A percentile compares a stretch with the other conserved stretches of the same genome.
Conservation (phyloP, 2,329 filamentous ascomycete species). For the Nothophaeocryptopus gaeumannii region DNA sequence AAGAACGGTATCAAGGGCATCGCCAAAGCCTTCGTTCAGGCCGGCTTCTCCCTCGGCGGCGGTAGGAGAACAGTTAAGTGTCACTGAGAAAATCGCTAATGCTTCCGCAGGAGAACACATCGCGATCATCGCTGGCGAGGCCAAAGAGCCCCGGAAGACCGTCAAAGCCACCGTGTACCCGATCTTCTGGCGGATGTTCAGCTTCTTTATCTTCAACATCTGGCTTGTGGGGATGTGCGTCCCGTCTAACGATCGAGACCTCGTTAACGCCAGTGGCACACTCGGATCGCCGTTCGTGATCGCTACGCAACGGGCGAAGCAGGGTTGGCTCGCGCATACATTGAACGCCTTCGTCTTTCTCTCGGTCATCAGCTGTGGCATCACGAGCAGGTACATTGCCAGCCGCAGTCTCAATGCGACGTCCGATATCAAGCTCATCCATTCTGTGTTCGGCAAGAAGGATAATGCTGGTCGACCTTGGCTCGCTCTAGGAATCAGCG, state of each 20-base stretch:
- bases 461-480: conserved; percentile 32
- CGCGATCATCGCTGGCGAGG: conserved; percentile 36
- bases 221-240: conserved; percentile 39
- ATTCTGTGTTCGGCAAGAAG: conserved; percentile 25
- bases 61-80: background rate
- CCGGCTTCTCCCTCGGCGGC: conserved; percentile 34
- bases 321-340: conserved; percentile 32
- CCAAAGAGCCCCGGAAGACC: conserved; percentile 31
- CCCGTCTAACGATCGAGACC: conserved; percentile 30
- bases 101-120: conserved; percentile 19
- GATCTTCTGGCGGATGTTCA: conserved; percentile 35
- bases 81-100: background rate
- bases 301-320: conserved; percentile 29
- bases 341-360: conserved; percentile 39
- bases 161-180: conserved; percentile 34
- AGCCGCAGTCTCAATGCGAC: conserved; percentile 36
- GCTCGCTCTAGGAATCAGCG: conserved; percentile 31
- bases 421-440: conserved; percentile 31
- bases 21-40: conserved; percentile 37
- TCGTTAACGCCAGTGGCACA: conserved; percentile 32
- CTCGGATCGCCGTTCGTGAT: conserved; percentile 36
- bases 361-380: conserved; percentile 36
- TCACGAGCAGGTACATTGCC: conserved; percentile 37
- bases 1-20: conserved; percentile 36
- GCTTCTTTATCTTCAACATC: conserved; percentile 37